Evolutionary conservation across 352 stramenopile genomes (phyloP).

Genomic region (Phytophthora citricola): DNA sequence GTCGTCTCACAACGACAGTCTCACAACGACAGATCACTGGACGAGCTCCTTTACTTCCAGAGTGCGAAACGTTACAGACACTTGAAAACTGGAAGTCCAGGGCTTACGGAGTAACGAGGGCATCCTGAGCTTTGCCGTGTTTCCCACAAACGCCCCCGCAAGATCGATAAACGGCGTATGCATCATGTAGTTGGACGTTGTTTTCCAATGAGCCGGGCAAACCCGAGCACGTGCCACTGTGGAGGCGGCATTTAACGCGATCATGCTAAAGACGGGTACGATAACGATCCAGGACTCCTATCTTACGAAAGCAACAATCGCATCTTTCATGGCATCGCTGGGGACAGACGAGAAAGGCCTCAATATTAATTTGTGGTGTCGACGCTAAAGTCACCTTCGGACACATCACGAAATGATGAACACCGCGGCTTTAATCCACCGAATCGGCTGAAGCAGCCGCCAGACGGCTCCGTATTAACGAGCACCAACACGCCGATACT

Average conservation of each 20-base stretch:
- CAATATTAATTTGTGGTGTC: conserved; percentile 25
- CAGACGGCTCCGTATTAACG: conserved; percentile 9
- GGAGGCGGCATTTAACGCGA: conserved; percentile 10
- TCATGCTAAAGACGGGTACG: conserved; percentile 2
- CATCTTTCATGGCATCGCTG: conserved; percentile 23
- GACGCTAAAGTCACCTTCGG: conserved; percentile 3
- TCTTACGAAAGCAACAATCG: conserved; percentile 1
- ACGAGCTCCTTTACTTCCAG: conserved; percentile 17
- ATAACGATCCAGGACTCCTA: background rate
- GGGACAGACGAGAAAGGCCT: conserved; percentile 21
- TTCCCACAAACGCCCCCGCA: conserved; percentile 22
- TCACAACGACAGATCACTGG: background rate
- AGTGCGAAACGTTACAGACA: conserved; percentile 21
- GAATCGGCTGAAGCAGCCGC: conserved; percentile 16
- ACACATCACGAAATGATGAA: conserved; percentile 18
- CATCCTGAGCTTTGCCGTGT: conserved; percentile 11
- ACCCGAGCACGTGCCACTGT: too few species aligned
- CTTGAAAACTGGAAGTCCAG: conserved; percentile 1
- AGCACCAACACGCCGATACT: background rate
- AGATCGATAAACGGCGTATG: conserved; percentile 14
- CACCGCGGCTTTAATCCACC: conserved; percentile 14
- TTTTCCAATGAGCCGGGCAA: conserved; percentile 26
- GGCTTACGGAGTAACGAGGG: conserved; percentile 15
- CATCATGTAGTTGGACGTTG: too few species aligned
- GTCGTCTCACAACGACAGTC: background rate